Conservation (phyloP, 352 stramenopile species). For the Phytophthora pisi region DNA sequence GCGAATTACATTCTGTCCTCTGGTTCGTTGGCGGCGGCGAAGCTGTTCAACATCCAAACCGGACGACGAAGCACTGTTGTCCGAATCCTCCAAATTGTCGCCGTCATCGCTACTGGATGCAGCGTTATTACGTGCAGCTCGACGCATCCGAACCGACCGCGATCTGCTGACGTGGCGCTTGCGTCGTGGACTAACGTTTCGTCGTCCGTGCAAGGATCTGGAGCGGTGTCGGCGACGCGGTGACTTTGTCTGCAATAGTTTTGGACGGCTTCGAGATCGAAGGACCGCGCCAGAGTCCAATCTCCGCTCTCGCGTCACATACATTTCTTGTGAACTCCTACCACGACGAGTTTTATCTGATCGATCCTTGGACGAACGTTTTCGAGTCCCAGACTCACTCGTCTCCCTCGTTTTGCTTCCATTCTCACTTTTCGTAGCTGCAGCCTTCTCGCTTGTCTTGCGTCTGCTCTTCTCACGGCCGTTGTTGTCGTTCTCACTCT, state of each 20-base stretch:
- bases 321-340: constrained; percentile 2
- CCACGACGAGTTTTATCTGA: constrained; percentile 1
- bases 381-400: constrained; percentile 8
- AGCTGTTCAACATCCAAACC: constrained; percentile 54
- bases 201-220: constrained; percentile 6
- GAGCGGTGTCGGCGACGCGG: constrained; percentile 5
- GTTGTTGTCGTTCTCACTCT: constrained; percentile 22
- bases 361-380: constrained; percentile 1
- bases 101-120: constrained; percentile 6
- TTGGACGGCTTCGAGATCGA: constrained; percentile 19
- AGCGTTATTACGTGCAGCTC: constrained; percentile 4
- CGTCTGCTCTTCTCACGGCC: constrained; percentile 7
- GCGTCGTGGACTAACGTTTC: constrained; percentile 12
- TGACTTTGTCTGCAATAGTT: constrained; percentile 2
- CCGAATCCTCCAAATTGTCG: constrained; percentile 5
- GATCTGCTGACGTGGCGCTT: constrained; percentile 16
- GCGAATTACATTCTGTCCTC: constrained; percentile 11
- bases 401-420: constrained; percentile 21
- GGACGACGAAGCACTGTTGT: constrained; percentile 36
- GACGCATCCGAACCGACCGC: constrained; percentile 6
- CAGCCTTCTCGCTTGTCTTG: background rate
- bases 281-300: constrained; percentile 1
- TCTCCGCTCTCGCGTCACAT: constrained; percentile 4
- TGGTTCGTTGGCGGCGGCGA: constrained; percentile 34
- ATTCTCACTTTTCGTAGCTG: constrained; percentile 11